These are phyloP conservation scores for Porphyrellus sp. DNA, from an alignment of 1,284 basidiomycete species.

Conservation along the genomic window DNA sequence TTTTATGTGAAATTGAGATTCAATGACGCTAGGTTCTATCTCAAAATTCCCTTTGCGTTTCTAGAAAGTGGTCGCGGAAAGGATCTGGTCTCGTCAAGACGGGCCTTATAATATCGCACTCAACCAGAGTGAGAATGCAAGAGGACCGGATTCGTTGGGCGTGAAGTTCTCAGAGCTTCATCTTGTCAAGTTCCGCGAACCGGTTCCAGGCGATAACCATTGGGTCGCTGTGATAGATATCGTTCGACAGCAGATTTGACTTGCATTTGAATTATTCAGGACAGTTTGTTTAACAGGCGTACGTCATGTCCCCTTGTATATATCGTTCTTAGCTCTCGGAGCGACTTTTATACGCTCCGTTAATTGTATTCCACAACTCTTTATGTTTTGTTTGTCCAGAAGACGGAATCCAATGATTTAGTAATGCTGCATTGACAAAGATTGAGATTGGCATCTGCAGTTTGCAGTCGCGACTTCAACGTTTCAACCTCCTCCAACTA, in stretches of 20 bases:
- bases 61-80: constrained; percentile 6
- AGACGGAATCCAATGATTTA: no score
- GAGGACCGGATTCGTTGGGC: constrained; percentile 1
- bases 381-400: no score
- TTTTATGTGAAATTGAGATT: no score
- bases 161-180: constrained; percentile 16
- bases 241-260: neutral
- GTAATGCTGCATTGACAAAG: no score
- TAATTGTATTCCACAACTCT: no score
- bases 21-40: neutral
- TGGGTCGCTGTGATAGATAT: constrained; percentile 22
- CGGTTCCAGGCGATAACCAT: neutral
- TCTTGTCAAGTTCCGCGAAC: constrained; percentile 8
- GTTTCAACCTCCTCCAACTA: no score
- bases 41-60: neutral
- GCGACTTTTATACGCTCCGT: no score
- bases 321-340: neutral
- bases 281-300: neutral
- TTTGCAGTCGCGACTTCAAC: no score
- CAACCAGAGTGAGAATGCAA: constrained; percentile 6
- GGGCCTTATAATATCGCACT: constrained; percentile 14
- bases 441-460: no score
- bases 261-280: no score
- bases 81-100: neutral
- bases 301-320: neutral